These are phyloP conservation scores for Aquanectria penicillioides DNA, from an alignment of 2,329 filamentous ascomycete genomes.

Conservation along the genomic window DNA sequence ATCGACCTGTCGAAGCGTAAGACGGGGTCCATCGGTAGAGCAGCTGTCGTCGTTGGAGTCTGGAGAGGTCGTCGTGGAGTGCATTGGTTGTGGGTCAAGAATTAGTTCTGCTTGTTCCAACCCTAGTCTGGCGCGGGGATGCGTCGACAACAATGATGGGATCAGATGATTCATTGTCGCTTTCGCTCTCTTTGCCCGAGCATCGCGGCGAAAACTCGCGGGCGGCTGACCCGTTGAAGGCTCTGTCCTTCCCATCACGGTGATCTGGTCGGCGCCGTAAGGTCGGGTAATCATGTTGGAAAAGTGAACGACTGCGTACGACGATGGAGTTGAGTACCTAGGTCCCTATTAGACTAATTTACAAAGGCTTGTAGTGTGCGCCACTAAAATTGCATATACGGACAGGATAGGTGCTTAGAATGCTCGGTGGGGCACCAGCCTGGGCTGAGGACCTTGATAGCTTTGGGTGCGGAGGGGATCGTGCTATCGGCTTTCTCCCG, in stretches of 20 bases:
- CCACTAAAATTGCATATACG: too few species aligned
- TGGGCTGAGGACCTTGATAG: neutral
- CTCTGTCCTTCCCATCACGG: conserved; percentile 38
- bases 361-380: too few species aligned
- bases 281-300: neutral
- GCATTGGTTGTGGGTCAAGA: conserved; percentile 39
- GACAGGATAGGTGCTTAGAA: too few species aligned
- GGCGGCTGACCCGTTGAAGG: conserved; percentile 37
- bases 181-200: conserved; percentile 65
- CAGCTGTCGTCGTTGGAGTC: neutral
- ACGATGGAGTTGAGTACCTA: neutral
- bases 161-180: conserved; percentile 69
- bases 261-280: neutral
- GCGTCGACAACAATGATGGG: conserved; percentile 52
- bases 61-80: neutral
- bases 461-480: too few species aligned
- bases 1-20: conserved; percentile 61
- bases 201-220: conserved; percentile 41
- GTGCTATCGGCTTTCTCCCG: too few species aligned
- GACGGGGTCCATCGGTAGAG: conserved; percentile 37
- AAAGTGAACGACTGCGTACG: neutral
- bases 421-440: neutral
- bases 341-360: too few species aligned
- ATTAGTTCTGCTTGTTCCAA: conserved; percentile 62
- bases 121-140: conserved; percentile 65